Conservation (phyloP, 768 basidiomycete genomes). For the Mycena leptocephala region DNA sequence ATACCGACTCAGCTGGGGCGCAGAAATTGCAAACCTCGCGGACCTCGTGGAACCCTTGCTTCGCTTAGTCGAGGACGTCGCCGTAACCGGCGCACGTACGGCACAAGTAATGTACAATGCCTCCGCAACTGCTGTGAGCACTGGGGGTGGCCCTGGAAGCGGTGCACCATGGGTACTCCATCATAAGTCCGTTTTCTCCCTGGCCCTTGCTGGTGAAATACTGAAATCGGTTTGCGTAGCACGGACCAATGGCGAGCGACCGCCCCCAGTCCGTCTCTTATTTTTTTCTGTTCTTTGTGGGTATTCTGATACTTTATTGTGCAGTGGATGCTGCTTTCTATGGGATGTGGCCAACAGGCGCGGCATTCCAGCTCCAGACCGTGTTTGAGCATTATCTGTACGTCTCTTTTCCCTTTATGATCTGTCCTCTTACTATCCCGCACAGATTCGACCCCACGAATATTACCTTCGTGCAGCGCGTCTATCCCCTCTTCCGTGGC, state of each 20-base stretch:
- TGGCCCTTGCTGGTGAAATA: background rate
- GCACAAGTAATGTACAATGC: slow-evolving; percentile 38
- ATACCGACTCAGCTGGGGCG: slow-evolving; percentile 30
- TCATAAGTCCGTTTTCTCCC: slow-evolving; percentile 27
- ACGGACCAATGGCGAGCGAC: slow-evolving; percentile 27
- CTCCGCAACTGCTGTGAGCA: slow-evolving; percentile 3
- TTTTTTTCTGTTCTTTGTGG: background rate
- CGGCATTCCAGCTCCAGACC: slow-evolving; percentile 31
- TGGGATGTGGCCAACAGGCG: slow-evolving; percentile 35
- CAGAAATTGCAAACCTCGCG: slow-evolving; percentile 34
- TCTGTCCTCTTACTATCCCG: background rate
- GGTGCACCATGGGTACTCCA: slow-evolving; percentile 34
- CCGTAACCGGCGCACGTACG: slow-evolving; percentile 26
- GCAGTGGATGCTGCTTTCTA: slow-evolving; percentile 38
- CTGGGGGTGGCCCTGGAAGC: slow-evolving; percentile 7
- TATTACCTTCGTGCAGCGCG: slow-evolving; percentile 22
- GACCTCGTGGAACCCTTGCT: slow-evolving; percentile 36
- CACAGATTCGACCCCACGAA: slow-evolving; percentile 26
- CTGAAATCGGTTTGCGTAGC: background rate
- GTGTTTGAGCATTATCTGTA: slow-evolving; percentile 34
- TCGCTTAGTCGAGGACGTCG: slow-evolving; percentile 29
- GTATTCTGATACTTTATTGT: background rate
- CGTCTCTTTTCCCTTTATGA: background rate
- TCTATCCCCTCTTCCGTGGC: slow-evolving; percentile 24
- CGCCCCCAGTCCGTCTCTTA: slow-evolving; percentile 1